Base-by-base conservation (phyloP, 768 basidiomycete species). In the Russula sp. region DNA sequence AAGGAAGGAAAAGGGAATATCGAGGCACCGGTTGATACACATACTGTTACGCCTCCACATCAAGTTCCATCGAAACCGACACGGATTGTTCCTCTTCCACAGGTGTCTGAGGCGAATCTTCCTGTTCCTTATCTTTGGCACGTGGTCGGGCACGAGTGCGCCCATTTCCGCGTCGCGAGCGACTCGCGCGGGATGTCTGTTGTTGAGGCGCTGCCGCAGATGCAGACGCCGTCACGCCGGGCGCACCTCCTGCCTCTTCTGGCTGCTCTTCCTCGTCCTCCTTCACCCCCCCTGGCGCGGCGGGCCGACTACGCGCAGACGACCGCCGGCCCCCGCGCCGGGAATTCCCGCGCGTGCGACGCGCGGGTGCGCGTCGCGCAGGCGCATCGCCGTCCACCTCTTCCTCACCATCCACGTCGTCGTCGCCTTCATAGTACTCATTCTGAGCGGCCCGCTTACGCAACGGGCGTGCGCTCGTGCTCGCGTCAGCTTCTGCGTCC, bases 371-470 rank as follows among this genome's bases (percentile, higher is more conserved):
- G 40, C 71, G 63, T 27, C 42, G 47, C 1, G 72, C 57, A 22
- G 71, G 61, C 35, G 64, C 60, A 32, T 79, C 76, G 2, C 67
- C 73, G 8, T 76, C 69, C 51, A 69, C 68, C 42, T 79, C 77
- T 50, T 71, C 76, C 62, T 91, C 89, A 20, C 82, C 78, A 8
- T 77, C 70, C 50, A 73, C 69, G 56, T 80, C 77, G 42, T 70
- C 76, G 62, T 91, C 89, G 22, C 83, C 78, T 50, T 90, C 89
- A 70, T 80, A 94, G 66, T 79, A 89, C 66, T 91, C 90, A 67
- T 87, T 89, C 66, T 81, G 75, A 3, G 80, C 78, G 35, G 70
- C 77, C 6, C 63, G 58, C 55, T 79, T 80, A 18, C 80, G 77
- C 64, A 8, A 70, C 70, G 62, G 87, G 35, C 72, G 73, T 70